Percentiles rank a stretch among this genome's conserved stretches.
phyloP scores from a whole-genome alignment of 139 green algal species.

The Astrephomene gubernaculifera region DNA sequence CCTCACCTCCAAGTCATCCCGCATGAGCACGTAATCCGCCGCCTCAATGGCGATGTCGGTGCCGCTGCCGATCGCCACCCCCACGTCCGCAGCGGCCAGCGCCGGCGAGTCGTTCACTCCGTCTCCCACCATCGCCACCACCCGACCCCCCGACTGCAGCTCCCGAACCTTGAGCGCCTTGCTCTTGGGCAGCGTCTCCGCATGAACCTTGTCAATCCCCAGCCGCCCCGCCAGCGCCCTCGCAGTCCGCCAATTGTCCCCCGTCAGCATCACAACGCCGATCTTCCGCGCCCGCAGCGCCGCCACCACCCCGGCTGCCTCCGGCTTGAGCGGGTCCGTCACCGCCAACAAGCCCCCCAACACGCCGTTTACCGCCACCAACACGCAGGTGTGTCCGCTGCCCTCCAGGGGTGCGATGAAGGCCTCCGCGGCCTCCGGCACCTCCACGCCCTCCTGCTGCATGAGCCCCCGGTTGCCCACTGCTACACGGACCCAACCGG shows the following conservation, averaged over 20 bases:
- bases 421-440: constrained; percentile 59
- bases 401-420: constrained; percentile 62
- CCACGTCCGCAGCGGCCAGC: constrained; percentile 94
- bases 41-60: constrained; percentile 86
- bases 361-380: constrained; percentile 70
- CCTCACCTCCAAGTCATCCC: constrained; percentile 78
- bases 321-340: constrained; percentile 90
- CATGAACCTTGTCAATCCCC: constrained; percentile 5
- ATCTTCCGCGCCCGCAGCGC: constrained; percentile 57
- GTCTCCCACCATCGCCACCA: constrained; percentile 98
- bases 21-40: constrained; percentile 96
- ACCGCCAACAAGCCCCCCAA: constrained; percentile 80
- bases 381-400: constrained; percentile 75
- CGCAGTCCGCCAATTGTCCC: constrained; percentile 57
- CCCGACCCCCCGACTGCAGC: constrained; percentile 63
- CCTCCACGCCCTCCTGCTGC: constrained; percentile 62
- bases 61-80: constrained; percentile 90
- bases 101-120: constrained; percentile 98
- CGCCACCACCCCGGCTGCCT: constrained; percentile 87
- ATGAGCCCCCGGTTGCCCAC: constrained; percentile 86
- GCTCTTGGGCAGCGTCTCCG: constrained; percentile 77
- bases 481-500: constrained; percentile 62
- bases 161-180: constrained; percentile 80
- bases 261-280: constrained; percentile 55
- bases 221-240: constrained; percentile 56